Percentiles rank a stretch among this genome's conserved stretches.
These are phyloP conservation scores for Anastatica hierochuntica DNA, from an alignment of 345 rosid genomes.

Conservation along the genomic window DNA sequence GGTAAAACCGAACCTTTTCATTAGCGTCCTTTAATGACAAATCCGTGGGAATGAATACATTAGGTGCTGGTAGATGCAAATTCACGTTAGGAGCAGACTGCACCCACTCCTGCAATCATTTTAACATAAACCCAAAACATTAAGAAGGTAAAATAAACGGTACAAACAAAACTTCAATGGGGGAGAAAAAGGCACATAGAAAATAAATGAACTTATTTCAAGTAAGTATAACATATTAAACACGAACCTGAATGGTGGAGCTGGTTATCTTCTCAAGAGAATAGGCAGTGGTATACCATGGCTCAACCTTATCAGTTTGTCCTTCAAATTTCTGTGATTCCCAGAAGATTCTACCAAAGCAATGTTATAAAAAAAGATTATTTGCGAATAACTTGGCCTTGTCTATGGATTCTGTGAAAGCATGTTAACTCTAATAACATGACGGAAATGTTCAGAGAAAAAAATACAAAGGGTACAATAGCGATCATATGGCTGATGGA, in stretches of 20 bases:
- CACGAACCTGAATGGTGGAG: slow-evolving; percentile 53
- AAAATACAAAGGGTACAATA: too few relatives aligned
- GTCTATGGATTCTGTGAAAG: too few relatives aligned
- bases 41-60: slow-evolving; percentile 79
- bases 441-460: background rate
- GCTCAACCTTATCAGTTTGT: slow-evolving; percentile 60
- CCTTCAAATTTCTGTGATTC: slow-evolving; percentile 90
- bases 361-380: slow-evolving; percentile 12
- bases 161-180: background rate
- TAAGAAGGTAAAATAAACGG: background rate
- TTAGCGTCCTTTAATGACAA: slow-evolving; percentile 54
- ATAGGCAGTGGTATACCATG: slow-evolving; percentile 88
- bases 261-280: slow-evolving; percentile 48
- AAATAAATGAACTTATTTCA: background rate
- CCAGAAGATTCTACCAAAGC: slow-evolving; percentile 69
- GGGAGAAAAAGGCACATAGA: background rate
- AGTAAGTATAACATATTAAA: slow-evolving; percentile 4
- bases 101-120: slow-evolving; percentile 69
- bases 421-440: background rate
- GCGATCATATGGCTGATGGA: background rate
- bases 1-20: slow-evolving; percentile 41
- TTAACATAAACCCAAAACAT: background rate
- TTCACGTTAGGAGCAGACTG: slow-evolving; percentile 48
- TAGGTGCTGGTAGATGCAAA: slow-evolving; percentile 59
- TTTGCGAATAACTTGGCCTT: too few relatives aligned